Evolutionary conservation across 2,329 filamentous ascomycete species (phyloP).

Genomic region (Epichloe coenophiala): DNA sequence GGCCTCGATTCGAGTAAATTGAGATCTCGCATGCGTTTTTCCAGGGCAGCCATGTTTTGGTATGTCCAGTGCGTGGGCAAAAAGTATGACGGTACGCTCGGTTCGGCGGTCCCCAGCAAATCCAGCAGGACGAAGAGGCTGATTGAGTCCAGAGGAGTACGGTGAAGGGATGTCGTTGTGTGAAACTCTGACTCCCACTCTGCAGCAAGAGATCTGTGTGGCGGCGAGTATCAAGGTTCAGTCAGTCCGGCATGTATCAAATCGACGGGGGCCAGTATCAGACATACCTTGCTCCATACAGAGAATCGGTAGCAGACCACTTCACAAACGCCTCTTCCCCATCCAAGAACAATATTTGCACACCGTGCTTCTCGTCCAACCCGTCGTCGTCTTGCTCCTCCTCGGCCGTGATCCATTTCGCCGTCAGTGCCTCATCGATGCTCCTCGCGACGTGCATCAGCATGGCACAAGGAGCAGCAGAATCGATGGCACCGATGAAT

Average conservation of each 20-base stretch:
- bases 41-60: conserved; percentile 56
- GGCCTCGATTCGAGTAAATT: conserved; percentile 49
- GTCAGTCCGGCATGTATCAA: neutral
- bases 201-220: conserved; percentile 54
- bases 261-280: neutral
- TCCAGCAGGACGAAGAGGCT: conserved; percentile 86
- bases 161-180: conserved; percentile 59
- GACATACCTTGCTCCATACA: conserved; percentile 70
- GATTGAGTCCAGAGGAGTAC: conserved; percentile 64
- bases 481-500: conserved; percentile 90
- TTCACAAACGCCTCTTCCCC: conserved; percentile 81
- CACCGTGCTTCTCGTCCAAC: conserved; percentile 63
- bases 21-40: conserved; percentile 57
- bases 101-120: conserved; percentile 58
- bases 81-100: conserved; percentile 74
- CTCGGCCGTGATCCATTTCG: conserved; percentile 64
- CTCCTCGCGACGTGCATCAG: conserved; percentile 73
- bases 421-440: conserved; percentile 65
- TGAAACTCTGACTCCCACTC: conserved; percentile 64
- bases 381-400: conserved; percentile 41
- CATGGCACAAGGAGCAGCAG: conserved; percentile 88
- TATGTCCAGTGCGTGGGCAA: conserved; percentile 91
- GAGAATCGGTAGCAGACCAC: conserved; percentile 71
- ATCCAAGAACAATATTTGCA: conserved; percentile 83
- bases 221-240: neutral